These are phyloP conservation scores for Triadica sebifera DNA, from an alignment of 345 rosid species.

Conservation along the genomic window DNA sequence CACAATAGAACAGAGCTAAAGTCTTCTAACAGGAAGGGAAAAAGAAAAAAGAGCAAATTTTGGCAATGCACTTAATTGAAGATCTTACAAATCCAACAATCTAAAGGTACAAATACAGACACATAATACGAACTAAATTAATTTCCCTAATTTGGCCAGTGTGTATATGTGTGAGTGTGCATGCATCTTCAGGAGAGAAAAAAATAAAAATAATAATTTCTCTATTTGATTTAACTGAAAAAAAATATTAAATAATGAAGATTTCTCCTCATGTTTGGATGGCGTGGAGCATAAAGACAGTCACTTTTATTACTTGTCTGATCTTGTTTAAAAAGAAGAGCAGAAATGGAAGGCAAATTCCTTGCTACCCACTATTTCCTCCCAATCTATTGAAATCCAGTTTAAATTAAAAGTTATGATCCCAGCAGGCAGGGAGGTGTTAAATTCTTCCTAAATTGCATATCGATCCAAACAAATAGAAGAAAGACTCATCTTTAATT, in stretches of 20 bases:
- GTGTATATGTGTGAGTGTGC: background rate
- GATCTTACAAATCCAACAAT: background rate
- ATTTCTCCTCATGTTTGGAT: background rate
- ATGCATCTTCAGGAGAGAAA: background rate
- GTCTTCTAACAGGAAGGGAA: background rate
- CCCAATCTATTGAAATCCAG: background rate
- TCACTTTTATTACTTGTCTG: background rate
- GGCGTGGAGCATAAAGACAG: background rate
- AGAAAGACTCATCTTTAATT: background rate
- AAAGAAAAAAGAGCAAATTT: background rate
- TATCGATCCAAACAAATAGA: conserved; percentile 1
- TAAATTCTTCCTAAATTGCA: background rate
- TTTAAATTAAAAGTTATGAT: background rate
- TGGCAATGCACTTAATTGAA: background rate
- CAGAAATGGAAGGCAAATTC: background rate
- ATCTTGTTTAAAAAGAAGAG: background rate
- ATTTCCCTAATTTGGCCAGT: background rate
- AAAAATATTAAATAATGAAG: background rate
- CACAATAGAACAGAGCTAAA: background rate
- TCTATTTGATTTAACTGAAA: background rate
- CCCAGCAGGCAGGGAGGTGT: background rate
- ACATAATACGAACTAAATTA: background rate
- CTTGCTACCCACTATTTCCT: background rate
- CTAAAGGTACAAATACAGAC: background rate
- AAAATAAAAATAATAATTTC: background rate